Base-by-base conservation (phyloP, 805 yeast genomes). In the Yarrowia keelungensis region DNA sequence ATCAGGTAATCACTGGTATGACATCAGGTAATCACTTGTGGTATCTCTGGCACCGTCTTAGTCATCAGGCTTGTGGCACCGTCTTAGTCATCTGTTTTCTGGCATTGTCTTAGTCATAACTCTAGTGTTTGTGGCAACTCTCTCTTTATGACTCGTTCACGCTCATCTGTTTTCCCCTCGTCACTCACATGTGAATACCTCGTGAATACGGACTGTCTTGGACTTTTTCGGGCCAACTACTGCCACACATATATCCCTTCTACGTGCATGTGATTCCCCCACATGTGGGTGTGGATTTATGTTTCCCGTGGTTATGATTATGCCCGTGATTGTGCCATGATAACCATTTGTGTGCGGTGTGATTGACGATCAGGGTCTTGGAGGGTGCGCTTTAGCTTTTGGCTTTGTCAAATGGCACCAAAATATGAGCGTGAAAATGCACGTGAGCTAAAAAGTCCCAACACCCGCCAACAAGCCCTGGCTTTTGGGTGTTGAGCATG, bases 351-450 rank as follows among this genome's bases (percentile, higher is more conserved):
- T 53, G 35, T 38, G 59, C 59, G 8, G 16, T 8, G 59, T 39
- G 59, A 53, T 53, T 53, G 59, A 53, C 59, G 59, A 53, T 53
- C 59, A 53, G 59, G 59, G 59, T 53, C 59, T 53, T 39, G 38
- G 54, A 9, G 19, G 38, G 22, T 32, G 22, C 32, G 7, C n/a
- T 19, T 19, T 12, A 16, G 43, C 43, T 19, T 50, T 50, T 35
- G 58, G 26, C 32, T 51, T 51, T 51, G 5, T 11, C 14, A 14
- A 19, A 14, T 19, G 35, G 35, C 45, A 4, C 32, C 15, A 5
- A 36, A 11, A n/a, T 2, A n/a, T 51, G 58, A 53, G 59, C 59
- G 59, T 53, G 59, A 53, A 53, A 53, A 53, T 51, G 58, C 58
- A 51, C 56, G 56, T 50, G 56, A 50, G 56, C 56, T 12, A 51